These are phyloP conservation scores for Heliosperma pusillum DNA, from an alignment of 148 eudicot species.

Conservation along the genomic window DNA sequence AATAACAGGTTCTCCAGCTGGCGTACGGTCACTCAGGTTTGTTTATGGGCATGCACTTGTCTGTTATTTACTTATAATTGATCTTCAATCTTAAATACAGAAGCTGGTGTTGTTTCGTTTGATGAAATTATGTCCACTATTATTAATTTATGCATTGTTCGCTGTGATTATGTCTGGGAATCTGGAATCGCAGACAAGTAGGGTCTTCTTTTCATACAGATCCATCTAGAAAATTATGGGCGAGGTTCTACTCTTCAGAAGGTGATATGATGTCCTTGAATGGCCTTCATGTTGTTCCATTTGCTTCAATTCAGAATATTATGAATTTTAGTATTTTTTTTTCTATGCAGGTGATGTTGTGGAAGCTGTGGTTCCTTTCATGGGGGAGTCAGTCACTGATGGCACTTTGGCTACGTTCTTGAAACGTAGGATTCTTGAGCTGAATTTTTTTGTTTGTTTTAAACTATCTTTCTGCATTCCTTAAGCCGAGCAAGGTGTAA, in stretches of 20 bases:
- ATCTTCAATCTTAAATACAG: neutral
- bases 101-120: neutral
- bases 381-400: slow-evolving; percentile 97
- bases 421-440: slow-evolving; percentile 59
- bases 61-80: neutral
- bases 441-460: slow-evolving; percentile 3
- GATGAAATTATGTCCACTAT: neutral
- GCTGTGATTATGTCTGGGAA: no score
- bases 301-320: neutral
- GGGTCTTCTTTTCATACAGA: slow-evolving; percentile 32
- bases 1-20: slow-evolving; percentile 22
- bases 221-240: slow-evolving; percentile 28
- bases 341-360: slow-evolving; percentile 55
- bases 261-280: slow-evolving; percentile 36
- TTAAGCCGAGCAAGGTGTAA: neutral
- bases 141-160: neutral
- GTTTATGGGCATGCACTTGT: neutral
- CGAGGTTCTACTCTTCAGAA: slow-evolving; percentile 55
- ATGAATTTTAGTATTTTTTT: slow-evolving; percentile 8
- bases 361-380: slow-evolving; percentile 89
- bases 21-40: slow-evolving; percentile 28
- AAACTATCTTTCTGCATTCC: neutral
- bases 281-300: neutral
- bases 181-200: slow-evolving; percentile 36
- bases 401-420: slow-evolving; percentile 83